phyloP scores from a whole-genome alignment of 2,329 filamentous ascomycete genomes.

The Aspergillus quadrilineatus region DNA sequence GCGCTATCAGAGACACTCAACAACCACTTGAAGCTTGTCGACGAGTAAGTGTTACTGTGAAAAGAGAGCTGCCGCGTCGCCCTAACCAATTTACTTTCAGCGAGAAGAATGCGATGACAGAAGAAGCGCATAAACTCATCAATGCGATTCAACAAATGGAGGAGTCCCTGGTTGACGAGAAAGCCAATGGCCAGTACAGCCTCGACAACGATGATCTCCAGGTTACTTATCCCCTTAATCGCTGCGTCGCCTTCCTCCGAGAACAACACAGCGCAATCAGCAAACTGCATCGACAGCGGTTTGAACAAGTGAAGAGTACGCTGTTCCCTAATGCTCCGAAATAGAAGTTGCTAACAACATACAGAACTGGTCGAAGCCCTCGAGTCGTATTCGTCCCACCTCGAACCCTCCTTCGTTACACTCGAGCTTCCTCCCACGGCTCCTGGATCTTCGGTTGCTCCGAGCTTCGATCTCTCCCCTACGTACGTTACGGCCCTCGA shows the following conservation, averaged over 20 bases:
- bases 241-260: constrained; percentile 76
- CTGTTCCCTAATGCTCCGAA: constrained; percentile 7
- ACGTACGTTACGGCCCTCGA: constrained; percentile 85
- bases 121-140: constrained; percentile 83
- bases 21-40: constrained; percentile 82
- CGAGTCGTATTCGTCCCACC: constrained; percentile 92
- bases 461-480: constrained; percentile 88
- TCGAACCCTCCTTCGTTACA: constrained; percentile 83
- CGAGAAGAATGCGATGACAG: constrained; percentile 88
- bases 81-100: constrained; percentile 32
- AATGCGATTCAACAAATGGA: constrained; percentile 92
- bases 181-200: constrained; percentile 62
- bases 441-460: constrained; percentile 71
- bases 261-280: constrained; percentile 81
- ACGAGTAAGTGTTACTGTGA: constrained; percentile 51
- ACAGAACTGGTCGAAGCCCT: constrained; percentile 88
- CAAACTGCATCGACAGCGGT: constrained; percentile 84
- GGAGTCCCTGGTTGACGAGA: constrained; percentile 75
- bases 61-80: not conserved
- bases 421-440: constrained; percentile 81
- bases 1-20: constrained; percentile 89
- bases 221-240: constrained; percentile 78
- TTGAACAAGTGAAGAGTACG: constrained; percentile 92
- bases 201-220: constrained; percentile 66
- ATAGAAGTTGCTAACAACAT: constrained; percentile 24